Percentiles rank a stretch among this genome's conserved stretches.
Conservation (phyloP, 495 filamentous ascomycete species). For the Trichoderma reesei region DNA sequence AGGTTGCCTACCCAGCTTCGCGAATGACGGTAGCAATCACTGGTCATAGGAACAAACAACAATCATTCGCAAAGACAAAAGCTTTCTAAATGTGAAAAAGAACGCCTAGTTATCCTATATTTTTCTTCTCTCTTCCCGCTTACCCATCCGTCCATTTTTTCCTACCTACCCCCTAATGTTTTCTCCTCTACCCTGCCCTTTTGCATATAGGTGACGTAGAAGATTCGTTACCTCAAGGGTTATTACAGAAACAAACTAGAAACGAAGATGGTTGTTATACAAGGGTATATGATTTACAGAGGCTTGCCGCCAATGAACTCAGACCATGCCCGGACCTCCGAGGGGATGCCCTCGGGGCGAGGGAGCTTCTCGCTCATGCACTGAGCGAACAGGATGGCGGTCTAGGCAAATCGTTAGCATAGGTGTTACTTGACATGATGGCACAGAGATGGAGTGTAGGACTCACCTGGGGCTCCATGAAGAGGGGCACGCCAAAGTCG, state of each 20-base stretch:
- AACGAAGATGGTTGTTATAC: background rate
- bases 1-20: no score
- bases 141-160: background rate
- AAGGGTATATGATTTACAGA: conserved; percentile 46
- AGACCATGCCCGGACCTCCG: conserved; percentile 87
- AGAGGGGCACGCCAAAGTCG: conserved; percentile 93
- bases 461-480: conserved; percentile 97
- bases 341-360: conserved; percentile 66
- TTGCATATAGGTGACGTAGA: background rate
- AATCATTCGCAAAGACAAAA: no score
- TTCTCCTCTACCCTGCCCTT: background rate
- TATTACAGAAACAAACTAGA: background rate
- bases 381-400: conserved; percentile 85
- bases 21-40: no score
- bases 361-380: conserved; percentile 96
- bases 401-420: conserved; percentile 44
- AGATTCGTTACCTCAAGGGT: background rate
- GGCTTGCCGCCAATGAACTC: conserved; percentile 88
- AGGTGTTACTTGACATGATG: background rate
- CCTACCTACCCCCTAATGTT: background rate
- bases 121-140: background rate
- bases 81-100: no score
- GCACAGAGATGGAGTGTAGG: background rate
- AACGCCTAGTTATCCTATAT: background rate
- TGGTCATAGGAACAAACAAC: no score